phyloP scores from a whole-genome alignment of 768 basidiomycete genomes.

The Boletus edulis region DNA sequence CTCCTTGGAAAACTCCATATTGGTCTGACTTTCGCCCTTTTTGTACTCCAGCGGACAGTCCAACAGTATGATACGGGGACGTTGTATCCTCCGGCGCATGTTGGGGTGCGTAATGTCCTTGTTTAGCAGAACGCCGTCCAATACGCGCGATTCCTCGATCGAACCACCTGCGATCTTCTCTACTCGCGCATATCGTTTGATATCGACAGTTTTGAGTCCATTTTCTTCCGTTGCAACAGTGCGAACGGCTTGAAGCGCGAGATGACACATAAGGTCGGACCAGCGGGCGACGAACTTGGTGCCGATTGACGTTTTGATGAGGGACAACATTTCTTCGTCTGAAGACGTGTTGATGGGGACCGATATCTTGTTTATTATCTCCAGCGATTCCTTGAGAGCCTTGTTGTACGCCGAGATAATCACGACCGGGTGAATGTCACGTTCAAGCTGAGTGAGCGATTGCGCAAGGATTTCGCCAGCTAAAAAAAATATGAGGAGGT shows the following conservation, averaged over 20 bases:
- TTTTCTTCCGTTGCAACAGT: slow-evolving; percentile 79
- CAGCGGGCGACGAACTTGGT: slow-evolving; percentile 97
- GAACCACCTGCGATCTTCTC: slow-evolving; percentile 98
- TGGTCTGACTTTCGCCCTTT: slow-evolving; percentile 97
- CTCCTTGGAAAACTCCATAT: slow-evolving; percentile 96
- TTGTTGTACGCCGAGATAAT: slow-evolving; percentile 99
- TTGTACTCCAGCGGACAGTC: slow-evolving; percentile 99
- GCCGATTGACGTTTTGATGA: slow-evolving; percentile 98
- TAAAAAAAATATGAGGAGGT: slow-evolving; percentile 18
- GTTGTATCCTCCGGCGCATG: slow-evolving; percentile 88
- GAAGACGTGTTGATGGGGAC: slow-evolving; percentile 83
- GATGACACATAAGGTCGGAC: slow-evolving; percentile 95
- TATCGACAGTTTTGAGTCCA: slow-evolving; percentile 86
- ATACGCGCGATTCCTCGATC: slow-evolving; percentile 87
- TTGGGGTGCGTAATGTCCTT: slow-evolving; percentile 98
- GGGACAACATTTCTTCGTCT: slow-evolving; percentile 89
- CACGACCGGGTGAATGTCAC: slow-evolving; percentile 97
- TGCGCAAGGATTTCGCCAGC: slow-evolving; percentile 99
- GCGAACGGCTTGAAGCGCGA: slow-evolving; percentile 89
- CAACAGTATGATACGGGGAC: slow-evolving; percentile 84
- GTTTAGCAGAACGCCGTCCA: slow-evolving; percentile 94
- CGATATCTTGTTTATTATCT: slow-evolving; percentile 85
- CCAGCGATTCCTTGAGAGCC: slow-evolving; percentile 88
- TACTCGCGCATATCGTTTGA: slow-evolving; percentile 96
- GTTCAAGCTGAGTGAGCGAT: slow-evolving; percentile 87